These are phyloP conservation scores for Cystobasidium pallidum DNA, from an alignment of 1,284 basidiomycete genomes.

Conservation along the genomic window DNA sequence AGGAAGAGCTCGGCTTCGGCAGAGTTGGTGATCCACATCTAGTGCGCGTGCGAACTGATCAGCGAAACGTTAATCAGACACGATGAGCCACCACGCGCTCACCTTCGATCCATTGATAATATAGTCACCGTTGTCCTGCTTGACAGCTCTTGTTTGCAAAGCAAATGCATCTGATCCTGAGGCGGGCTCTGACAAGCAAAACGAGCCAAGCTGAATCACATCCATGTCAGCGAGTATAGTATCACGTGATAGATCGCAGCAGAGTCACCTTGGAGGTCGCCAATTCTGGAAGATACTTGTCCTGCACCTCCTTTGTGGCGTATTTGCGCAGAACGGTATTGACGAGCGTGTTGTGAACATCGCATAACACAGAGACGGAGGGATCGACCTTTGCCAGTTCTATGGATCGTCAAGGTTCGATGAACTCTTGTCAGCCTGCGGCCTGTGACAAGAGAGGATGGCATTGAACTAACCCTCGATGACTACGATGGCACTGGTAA, in stretches of 20 bases:
- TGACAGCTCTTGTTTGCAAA: constrained; percentile 86
- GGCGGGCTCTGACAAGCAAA: constrained; percentile 89
- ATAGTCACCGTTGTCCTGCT: constrained; percentile 71
- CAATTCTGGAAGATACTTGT: constrained; percentile 85
- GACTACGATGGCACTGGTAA: constrained; percentile 92
- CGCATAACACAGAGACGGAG: constrained; percentile 92
- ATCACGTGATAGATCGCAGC: background rate
- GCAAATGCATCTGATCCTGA: constrained; percentile 98
- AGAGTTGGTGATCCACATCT: constrained; percentile 96
- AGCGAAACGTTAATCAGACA: background rate
- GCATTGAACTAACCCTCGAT: constrained; percentile 65
- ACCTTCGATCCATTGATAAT: constrained; percentile 94
- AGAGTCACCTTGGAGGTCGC: constrained; percentile 70
- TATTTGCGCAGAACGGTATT: constrained; percentile 92
- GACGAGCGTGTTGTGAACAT: constrained; percentile 96
- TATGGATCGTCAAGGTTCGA: constrained; percentile 15
- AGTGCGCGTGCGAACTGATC: background rate
- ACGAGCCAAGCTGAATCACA: constrained; percentile 77
- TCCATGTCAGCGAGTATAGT: background rate
- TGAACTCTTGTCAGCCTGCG: background rate
- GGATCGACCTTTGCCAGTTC: constrained; percentile 96
- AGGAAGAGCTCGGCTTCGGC: constrained; percentile 86
- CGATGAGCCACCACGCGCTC: constrained; percentile 57
- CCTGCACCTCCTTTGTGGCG: constrained; percentile 79
- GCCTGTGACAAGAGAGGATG: too few relatives aligned